Conservation (phyloP, 2,329 filamentous ascomycete genomes). For the Pestalotiopsis sp. region DNA sequence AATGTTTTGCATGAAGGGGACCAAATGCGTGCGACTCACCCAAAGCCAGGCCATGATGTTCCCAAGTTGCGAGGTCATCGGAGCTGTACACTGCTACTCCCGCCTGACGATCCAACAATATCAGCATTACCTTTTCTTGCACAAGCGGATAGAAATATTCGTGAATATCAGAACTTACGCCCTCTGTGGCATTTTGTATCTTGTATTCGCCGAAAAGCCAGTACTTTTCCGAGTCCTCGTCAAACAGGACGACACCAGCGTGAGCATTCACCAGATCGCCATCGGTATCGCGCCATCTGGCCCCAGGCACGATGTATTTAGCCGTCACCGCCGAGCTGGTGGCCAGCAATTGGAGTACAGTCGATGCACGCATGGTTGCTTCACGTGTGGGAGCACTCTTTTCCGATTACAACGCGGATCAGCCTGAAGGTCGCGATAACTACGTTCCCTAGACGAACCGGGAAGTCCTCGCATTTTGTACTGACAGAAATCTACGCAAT, state of each 20-base stretch:
- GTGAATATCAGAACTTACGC: slow-evolving; percentile 23
- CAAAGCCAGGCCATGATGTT: slow-evolving; percentile 58
- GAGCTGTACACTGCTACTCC: slow-evolving; percentile 65
- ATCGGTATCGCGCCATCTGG: slow-evolving; percentile 62
- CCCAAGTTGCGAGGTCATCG: slow-evolving; percentile 62
- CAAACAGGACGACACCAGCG: slow-evolving; percentile 58
- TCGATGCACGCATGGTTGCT: neutral
- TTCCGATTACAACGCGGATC: neutral
- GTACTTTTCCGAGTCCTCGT: slow-evolving; percentile 56
- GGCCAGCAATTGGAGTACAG: neutral
- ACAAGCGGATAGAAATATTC: no score
- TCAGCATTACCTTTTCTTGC: no score
- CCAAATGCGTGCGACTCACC: slow-evolving; percentile 34
- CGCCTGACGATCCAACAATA: slow-evolving; percentile 30
- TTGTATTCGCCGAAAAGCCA: slow-evolving; percentile 68
- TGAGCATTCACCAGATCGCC: slow-evolving; percentile 65
- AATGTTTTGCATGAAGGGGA: no score
- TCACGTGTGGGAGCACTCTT: neutral
- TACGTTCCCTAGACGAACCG: neutral
- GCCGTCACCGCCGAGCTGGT: slow-evolving; percentile 26
- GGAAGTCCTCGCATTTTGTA: neutral
- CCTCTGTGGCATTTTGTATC: slow-evolving; percentile 58
- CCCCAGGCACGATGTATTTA: slow-evolving; percentile 65
- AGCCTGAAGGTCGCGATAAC: neutral
- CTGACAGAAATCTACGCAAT: neutral